Base-by-base conservation (phyloP, 768 basidiomycete genomes). In the Termitomyces sp. region DNA sequence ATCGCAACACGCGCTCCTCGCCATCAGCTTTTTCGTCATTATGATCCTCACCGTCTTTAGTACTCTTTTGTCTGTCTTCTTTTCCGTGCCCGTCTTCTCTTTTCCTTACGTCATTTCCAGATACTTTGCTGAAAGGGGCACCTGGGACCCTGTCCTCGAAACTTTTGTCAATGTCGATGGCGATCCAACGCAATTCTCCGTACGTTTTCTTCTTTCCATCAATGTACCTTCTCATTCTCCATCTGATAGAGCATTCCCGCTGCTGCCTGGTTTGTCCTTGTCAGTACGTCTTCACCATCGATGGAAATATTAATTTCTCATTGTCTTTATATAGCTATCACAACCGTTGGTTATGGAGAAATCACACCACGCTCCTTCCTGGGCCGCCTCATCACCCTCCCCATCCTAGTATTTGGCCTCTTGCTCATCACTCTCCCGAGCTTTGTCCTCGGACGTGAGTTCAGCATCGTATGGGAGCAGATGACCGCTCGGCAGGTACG, bases 371-470 rank as follows among this genome's bases (percentile, higher is more conserved):
- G 90, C 13, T 92, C 92, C 1, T 86, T 89, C 70, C 77, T 95
- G 18, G 94, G 94, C 0, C 86, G 92, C 2, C 75, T 95, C 38
- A 76, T 96, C 63, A 93, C 94, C 0, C 74, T 95, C 1, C 94
- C 94, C 0, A 80, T 97, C 20, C 84, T 97, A 49, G 80, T 92
- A 13, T 95, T 92, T 63, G 94, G 94, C 3, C 77, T 96, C 10
- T 78, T 97, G 0, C 78, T 95, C 43, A 94, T 97, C 66, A 94
- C 94, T 0, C 79, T 96, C 5, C 94, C 94, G 7, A 89, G 86
- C 65, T 96, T 97, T 66, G 94, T 97, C 1, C 83, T 97, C 14
- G 94, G 94, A 0, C 75, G 93, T 36, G 93, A 97, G 68, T 97
- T 97, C 69, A 92, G 91, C 58, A 75, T 87, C 13, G 90, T 94